Base-by-base conservation (phyloP, 1,284 basidiomycete genomes). In the Hypsizygus ulmarius region DNA sequence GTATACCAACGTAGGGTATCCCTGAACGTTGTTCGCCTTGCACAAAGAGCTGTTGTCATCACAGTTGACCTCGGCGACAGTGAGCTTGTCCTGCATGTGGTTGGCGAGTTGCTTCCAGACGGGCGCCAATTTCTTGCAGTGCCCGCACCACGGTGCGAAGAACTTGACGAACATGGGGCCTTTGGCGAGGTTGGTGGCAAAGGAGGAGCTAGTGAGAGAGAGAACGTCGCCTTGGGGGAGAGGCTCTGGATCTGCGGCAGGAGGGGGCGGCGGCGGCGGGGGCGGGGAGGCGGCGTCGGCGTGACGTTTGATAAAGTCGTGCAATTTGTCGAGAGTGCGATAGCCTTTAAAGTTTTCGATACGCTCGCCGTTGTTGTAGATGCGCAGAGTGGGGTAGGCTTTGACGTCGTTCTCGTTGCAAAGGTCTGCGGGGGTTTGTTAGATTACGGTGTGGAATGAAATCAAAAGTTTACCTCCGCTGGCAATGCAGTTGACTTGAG, bases 101-200 rank as follows among this genome's bases (percentile, higher is more conserved):
- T 68, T 66, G 0, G 88, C 93, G 5, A 97, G 77, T 45, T 87
- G 73, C 1, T 72, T 72, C 86, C 92, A 96, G 0, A 71, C 73
- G 0, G 93, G 92, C 0, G 89, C 87, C 1, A 95, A 77, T 59
- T 90, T 89, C 71, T 94, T 93, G 77, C 93, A 95, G 70, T 96
- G 93, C 1, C 88, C 86, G 64, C 93, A 95, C 93, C 93, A 95
- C 0, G 93, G 93, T 0, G 92, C 93, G 62, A 79, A 96, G 71
- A 90, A 97, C 64, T 97, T 95, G 68, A 95, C 76, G 58, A 96
- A 90, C 0, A 82, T 72, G 0, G 88, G 82, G 0, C 90, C 84
- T 50, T 79, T 65, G 2, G 69, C 65, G 18, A 87, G 70, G 0
- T 73, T 67, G 16, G 56, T 47, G 7, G 72, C 62, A 62, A 94